phyloP scores from a whole-genome alignment of 352 stramenopile species.

The Globisporangium parvum region DNA sequence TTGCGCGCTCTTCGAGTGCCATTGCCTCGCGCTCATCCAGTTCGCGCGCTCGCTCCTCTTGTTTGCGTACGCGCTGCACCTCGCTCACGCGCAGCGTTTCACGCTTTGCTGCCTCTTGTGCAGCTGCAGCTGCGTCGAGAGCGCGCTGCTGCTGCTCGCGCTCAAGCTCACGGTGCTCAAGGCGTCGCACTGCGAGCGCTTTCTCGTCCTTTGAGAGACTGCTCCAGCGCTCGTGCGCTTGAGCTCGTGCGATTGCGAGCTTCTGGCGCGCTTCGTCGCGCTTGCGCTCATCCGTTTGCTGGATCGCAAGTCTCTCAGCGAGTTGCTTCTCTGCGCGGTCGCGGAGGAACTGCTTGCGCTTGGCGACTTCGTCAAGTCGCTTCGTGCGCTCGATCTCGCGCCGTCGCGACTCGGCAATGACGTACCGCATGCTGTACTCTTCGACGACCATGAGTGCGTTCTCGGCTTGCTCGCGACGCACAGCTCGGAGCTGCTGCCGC shows the following conservation, averaged over 20 bases:
- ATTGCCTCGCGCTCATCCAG: constrained; percentile 26
- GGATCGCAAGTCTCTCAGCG: constrained; percentile 16
- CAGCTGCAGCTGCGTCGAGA: constrained; percentile 1
- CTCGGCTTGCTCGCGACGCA: constrained; percentile 36
- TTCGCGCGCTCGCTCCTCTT: constrained; percentile 35
- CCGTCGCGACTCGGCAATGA: constrained; percentile 32
- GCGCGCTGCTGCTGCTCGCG: constrained; percentile 14
- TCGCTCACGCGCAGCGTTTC: constrained; percentile 21
- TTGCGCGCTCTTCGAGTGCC: constrained; percentile 30
- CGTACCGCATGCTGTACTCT: constrained; percentile 48
- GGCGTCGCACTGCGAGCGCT: constrained; percentile 12
- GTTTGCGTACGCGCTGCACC: constrained; percentile 19
- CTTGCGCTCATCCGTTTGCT: constrained; percentile 25
- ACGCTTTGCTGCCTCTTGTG: constrained; percentile 12
- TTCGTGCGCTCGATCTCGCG: constrained; percentile 23
- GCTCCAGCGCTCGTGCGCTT: constrained; percentile 23
- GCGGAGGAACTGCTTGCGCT: constrained; percentile 27
- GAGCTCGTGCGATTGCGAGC: constrained; percentile 13
- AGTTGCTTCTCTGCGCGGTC: constrained; percentile 22
- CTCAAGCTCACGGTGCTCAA: constrained; percentile 16
- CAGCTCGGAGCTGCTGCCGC: constrained; percentile 20
- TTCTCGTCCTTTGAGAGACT: constrained; percentile 25
- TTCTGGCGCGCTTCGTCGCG: constrained; percentile 25
- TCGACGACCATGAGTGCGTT: constrained; percentile 48
- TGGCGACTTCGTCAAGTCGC: constrained; percentile 28